Base-by-base conservation (phyloP, 2,329 filamentous ascomycete species). In the Hypoxylon sp. region DNA sequence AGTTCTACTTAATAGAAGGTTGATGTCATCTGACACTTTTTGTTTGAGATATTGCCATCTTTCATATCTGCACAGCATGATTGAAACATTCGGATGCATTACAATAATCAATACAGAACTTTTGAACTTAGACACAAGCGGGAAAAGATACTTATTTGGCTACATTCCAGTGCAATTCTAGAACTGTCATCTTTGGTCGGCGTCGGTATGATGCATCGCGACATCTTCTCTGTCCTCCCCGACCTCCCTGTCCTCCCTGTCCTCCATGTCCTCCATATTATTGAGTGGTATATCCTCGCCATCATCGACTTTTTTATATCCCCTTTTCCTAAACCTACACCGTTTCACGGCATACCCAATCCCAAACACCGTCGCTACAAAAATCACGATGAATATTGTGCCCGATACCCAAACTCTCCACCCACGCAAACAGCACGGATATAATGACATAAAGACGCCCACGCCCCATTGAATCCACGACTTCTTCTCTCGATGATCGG, bases 261-360 rank as follows among this genome's bases (percentile, higher is more conserved):
- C 37, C 15, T 41, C 37, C 17, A 7, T 41, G 37, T 41, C 37
- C 5, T 41, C 37, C 17, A 41, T 41, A 15, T 41, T 41, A 8
- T 41, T 41, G 37, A 41, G 37, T 41, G 37, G 37, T 41, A 41
- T 41, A 41, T 41, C 37, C 37, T 41, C 37, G 15, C 37, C 37
- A 41, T 41, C 15, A 17, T 41, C 17, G 37, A 41, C 17, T 15
- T 41, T 41, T 41, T 41, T 41, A 41, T 41, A 41, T 41, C 37
- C 37, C 37, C 7, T 41, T 41, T 15, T 41, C 17, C 37, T 41
- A 3, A 17, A 41, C 37, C 37, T 41, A 41, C 17, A 41, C 37
- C 17, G 7, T 41, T 41, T 41, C 37, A 41, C 2, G 37, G 37
- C 37, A 41, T 41, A 41, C 37, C 37, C 17, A 41, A 41, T 41